phyloP scores from a whole-genome alignment of 352 stramenopile genomes.

The Phytophthora agathidicida region DNA sequence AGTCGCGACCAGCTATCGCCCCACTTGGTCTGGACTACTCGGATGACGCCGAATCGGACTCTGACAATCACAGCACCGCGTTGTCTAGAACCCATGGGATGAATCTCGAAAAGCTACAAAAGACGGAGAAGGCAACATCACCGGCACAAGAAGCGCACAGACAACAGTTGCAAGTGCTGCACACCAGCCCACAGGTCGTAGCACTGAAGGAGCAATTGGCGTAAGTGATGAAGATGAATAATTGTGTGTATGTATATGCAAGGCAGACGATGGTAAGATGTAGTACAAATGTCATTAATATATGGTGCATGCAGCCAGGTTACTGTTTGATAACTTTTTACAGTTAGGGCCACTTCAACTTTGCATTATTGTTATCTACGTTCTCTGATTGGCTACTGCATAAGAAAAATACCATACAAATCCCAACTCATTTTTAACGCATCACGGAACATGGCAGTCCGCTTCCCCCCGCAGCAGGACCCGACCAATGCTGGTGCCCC shows the following conservation, averaged over 20 bases:
- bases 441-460: conserved; percentile 14
- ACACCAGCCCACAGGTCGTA: conserved; percentile 18
- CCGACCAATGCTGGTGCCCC: background rate
- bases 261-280: no score
- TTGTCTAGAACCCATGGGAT: background rate
- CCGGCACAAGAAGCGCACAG: conserved; percentile 25
- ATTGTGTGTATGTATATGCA: no score
- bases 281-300: no score
- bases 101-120: conserved; percentile 24
- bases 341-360: no score
- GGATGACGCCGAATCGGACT: conserved; percentile 25
- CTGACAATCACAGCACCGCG: conserved; percentile 8
- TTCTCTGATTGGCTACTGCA: conserved; percentile 6
- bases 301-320: no score
- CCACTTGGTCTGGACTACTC: no score
- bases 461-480: conserved; percentile 26
- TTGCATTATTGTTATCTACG: no score
- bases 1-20: conserved; percentile 9
- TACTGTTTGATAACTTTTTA: no score
- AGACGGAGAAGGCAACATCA: conserved; percentile 19
- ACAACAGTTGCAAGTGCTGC: conserved; percentile 15
- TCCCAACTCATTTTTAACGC: background rate
- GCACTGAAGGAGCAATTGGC: conserved; percentile 32
- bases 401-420: background rate
- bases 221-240: no score